These are phyloP conservation scores for Exophiala calicioides DNA, from an alignment of 2,329 filamentous ascomycete genomes.

Conservation along the genomic window DNA sequence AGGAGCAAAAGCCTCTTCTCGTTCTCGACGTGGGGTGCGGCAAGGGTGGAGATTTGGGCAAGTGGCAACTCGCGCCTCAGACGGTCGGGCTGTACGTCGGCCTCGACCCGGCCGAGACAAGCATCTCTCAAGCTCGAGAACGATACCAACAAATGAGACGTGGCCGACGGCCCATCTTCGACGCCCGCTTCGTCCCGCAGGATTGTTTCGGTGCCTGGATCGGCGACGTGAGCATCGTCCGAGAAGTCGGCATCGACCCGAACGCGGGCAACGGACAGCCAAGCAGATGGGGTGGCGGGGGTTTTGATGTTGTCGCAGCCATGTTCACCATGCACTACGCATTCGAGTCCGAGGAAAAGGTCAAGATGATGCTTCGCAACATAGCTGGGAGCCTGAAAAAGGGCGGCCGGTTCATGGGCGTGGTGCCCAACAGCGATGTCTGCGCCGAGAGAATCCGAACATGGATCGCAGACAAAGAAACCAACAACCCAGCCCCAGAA, in stretches of 20 bases:
- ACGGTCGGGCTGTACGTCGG: slow-evolving; percentile 91
- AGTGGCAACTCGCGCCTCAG: slow-evolving; percentile 95
- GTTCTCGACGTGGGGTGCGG: slow-evolving; percentile 95
- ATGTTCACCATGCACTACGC: slow-evolving; percentile 99
- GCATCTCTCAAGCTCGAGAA: slow-evolving; percentile 84
- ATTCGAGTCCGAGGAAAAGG: slow-evolving; percentile 88
- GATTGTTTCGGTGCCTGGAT: slow-evolving; percentile 89
- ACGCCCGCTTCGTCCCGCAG: slow-evolving; percentile 84
- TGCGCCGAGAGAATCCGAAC: slow-evolving; percentile 75
- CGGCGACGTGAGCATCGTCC: slow-evolving; percentile 76
- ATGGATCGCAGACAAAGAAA: slow-evolving; percentile 64
- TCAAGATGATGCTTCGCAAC: slow-evolving; percentile 88
- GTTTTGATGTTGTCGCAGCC: slow-evolving; percentile 95
- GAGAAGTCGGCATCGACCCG: slow-evolving; percentile 82
- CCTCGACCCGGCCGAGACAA: slow-evolving; percentile 87
- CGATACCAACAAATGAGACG: slow-evolving; percentile 74
- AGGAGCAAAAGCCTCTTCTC: slow-evolving; percentile 61
- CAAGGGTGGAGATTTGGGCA: slow-evolving; percentile 91
- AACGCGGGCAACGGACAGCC: slow-evolving; percentile 58
- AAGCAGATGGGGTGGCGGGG: slow-evolving; percentile 69
- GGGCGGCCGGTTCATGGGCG: slow-evolving; percentile 89
- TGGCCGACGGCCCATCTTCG: slow-evolving; percentile 66
- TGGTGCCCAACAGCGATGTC: slow-evolving; percentile 95
- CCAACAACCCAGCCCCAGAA: slow-evolving; percentile 34
- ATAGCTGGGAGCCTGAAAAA: slow-evolving; percentile 89